Conservation (phyloP, 371 early-diverging fungal species). For the Apophysomyces elegans region DNA sequence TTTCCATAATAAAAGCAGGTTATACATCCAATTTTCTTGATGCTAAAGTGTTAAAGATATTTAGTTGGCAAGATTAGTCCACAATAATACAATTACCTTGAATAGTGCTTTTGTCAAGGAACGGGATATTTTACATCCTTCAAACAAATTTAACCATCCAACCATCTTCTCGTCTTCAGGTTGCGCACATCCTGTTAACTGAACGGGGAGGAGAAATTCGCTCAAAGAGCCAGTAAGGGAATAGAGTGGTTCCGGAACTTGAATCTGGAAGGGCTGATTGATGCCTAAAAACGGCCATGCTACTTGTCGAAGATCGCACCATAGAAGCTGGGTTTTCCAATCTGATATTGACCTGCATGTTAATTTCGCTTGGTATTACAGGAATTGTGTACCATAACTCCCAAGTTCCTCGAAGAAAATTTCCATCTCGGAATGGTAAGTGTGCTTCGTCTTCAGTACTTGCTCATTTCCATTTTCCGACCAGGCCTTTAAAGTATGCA, state of each 20-base stretch:
- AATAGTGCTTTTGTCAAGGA: constrained; percentile 22
- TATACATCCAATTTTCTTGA: constrained; percentile 28
- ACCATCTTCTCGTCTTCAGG: neutral
- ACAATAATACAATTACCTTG: constrained; percentile 10
- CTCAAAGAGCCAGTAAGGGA: constrained; percentile 20
- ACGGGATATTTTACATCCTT: constrained; percentile 28
- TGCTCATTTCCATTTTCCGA: constrained; percentile 1
- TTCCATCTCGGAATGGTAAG: neutral
- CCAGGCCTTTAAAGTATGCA: constrained; percentile 3
- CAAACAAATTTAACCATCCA: constrained; percentile 27
- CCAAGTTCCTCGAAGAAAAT: constrained; percentile 6
- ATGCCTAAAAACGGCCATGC: neutral
- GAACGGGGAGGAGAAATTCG: neutral
- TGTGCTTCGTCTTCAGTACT: neutral
- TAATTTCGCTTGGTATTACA: constrained; percentile 8
- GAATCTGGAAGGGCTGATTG: constrained; percentile 3
- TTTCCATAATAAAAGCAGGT: constrained; percentile 25
- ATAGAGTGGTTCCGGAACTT: constrained; percentile 15
- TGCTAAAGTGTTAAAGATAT: constrained; percentile 3
- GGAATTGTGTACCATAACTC: neutral
- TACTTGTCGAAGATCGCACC: constrained; percentile 19
- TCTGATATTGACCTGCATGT: constrained; percentile 19
- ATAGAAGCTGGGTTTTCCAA: constrained; percentile 28
- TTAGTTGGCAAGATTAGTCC: neutral
- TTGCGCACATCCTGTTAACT: neutral